These are phyloP conservation scores for Sarocladiaceae sp. DNA, from an alignment of 2,329 filamentous ascomycete genomes.

Conservation along the genomic window DNA sequence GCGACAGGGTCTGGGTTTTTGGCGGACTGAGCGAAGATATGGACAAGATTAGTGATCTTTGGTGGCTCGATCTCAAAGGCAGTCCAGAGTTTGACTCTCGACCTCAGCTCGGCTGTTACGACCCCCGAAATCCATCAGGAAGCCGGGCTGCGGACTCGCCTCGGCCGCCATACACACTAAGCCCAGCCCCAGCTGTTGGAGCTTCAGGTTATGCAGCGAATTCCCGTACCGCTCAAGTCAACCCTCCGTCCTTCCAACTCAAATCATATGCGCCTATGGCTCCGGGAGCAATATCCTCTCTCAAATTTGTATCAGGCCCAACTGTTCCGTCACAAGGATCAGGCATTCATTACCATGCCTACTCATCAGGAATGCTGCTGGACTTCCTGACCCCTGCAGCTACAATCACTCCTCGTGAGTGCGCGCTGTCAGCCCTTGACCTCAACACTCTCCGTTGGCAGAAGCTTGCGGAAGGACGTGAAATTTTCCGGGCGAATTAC, in stretches of 20 bases:
- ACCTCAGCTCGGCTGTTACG: constrained; percentile 51
- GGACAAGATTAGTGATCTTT: constrained; percentile 93
- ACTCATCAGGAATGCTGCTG: constrained; percentile 85
- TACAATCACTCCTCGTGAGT: constrained; percentile 81
- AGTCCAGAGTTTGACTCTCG: constrained; percentile 77
- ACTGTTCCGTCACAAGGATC: constrained; percentile 85
- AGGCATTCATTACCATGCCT: constrained; percentile 92
- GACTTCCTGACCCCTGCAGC: constrained; percentile 93
- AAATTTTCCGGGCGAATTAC: constrained; percentile 88
- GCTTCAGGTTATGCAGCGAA: constrained; percentile 64
- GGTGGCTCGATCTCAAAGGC: constrained; percentile 95
- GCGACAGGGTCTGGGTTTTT: constrained; percentile 92
- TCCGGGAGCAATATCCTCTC: constrained; percentile 81
- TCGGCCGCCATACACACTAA: constrained; percentile 47
- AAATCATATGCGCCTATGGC: constrained; percentile 77
- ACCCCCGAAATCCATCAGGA: constrained; percentile 37
- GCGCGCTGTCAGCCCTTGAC: constrained; percentile 85
- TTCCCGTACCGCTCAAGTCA: constrained; percentile 63
- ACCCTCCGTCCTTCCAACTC: constrained; percentile 60
- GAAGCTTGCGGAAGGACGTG: constrained; percentile 87
- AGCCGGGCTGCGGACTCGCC: constrained; percentile 37
- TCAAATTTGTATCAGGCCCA: constrained; percentile 79
- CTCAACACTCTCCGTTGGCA: constrained; percentile 88
- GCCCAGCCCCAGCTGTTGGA: constrained; percentile 47
- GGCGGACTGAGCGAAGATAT: constrained; percentile 93